Evolutionary conservation across 2,329 filamentous ascomycete species (phyloP).

Genomic region (Alternaria burnsii): DNA sequence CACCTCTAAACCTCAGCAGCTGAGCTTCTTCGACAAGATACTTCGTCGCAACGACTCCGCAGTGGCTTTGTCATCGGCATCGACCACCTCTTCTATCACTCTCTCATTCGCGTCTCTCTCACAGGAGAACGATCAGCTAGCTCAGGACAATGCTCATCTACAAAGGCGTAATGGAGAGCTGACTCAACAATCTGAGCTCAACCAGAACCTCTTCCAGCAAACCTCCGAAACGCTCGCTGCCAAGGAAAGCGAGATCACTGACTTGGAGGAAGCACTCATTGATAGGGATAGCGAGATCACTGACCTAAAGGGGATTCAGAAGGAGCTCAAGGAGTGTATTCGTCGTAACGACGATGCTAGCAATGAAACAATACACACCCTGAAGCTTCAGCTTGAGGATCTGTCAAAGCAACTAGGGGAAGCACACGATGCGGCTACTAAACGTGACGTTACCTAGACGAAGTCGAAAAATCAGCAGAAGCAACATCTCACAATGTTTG

Average conservation of each 20-base stretch:
- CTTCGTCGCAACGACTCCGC: not conserved
- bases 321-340: not conserved
- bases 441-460: not conserved
- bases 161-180: not conserved
- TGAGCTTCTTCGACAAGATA: not conserved
- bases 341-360: not conserved
- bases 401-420: not conserved
- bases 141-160: not conserved
- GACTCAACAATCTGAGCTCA: not conserved
- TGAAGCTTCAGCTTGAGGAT: not conserved
- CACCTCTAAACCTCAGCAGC: not conserved
- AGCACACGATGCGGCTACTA: not conserved
- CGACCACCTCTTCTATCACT: not conserved
- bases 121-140: not conserved
- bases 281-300: not conserved
- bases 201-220: not conserved
- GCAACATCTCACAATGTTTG: not conserved
- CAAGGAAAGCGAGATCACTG: not conserved
- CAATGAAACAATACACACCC: not conserved
- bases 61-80: not conserved
- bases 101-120: not conserved
- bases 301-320: not conserved
- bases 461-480: not conserved
- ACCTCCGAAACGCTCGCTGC: not conserved
- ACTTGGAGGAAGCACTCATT: not conserved